These are phyloP conservation scores for Alternaria tenuissima DNA, from an alignment of 2,329 filamentous ascomycete species.

Conservation along the genomic window DNA sequence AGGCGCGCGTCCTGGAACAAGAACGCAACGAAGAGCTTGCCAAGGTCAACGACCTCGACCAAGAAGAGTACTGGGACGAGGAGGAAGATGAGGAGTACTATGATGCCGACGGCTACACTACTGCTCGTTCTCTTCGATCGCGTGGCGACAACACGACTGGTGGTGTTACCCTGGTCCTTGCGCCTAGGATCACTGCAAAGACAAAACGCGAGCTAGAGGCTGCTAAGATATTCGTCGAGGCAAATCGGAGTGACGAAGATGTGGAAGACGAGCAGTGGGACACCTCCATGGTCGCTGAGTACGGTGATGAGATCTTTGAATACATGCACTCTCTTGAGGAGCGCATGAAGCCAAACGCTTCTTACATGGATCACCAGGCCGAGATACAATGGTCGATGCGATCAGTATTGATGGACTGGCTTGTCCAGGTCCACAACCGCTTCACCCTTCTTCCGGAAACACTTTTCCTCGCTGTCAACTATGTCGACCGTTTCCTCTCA, in stretches of 20 bases:
- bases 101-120: conserved; percentile 74
- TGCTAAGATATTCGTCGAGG: conserved; percentile 72
- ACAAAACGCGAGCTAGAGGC: conserved; percentile 76
- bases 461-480: conserved; percentile 93
- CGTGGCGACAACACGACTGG: conserved; percentile 76
- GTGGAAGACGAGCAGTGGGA: conserved; percentile 91
- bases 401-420: conserved; percentile 95
- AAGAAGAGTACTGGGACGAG: conserved; percentile 77
- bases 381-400: conserved; percentile 99
- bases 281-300: conserved; percentile 97
- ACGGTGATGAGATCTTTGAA: conserved; percentile 91
- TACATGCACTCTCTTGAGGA: conserved; percentile 93
- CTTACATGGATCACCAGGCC: conserved; percentile 98
- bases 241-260: conserved; percentile 73
- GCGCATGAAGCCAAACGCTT: conserved; percentile 82
- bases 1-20: conserved; percentile 46
- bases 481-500: conserved; percentile 95
- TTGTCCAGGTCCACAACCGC: conserved; percentile 92
- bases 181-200: conserved; percentile 74
- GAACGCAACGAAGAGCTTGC: conserved; percentile 49
- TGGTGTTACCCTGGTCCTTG: conserved; percentile 70
- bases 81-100: conserved; percentile 79
- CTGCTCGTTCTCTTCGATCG: conserved; percentile 79
- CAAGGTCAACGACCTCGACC: conserved; percentile 52
- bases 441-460: conserved; percentile 94